Conservation (phyloP, 352 stramenopile species). For the Blastocystis sp. region DNA sequence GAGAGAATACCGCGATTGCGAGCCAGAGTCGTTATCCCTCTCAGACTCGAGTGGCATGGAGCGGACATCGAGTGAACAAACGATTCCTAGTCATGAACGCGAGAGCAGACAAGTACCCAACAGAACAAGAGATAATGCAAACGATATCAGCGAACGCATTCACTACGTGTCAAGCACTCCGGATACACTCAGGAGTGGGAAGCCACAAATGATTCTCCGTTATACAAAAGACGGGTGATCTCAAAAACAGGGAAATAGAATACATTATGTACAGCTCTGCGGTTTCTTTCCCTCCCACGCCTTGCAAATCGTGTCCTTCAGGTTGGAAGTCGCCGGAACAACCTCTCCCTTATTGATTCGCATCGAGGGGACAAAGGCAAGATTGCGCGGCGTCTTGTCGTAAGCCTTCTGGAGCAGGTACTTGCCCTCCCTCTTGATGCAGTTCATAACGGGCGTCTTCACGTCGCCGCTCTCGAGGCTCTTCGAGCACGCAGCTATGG, state of each 20-base stretch:
- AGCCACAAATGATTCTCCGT: too few relatives aligned
- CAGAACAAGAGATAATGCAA: not conserved
- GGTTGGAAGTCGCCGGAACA: slow-evolving; percentile 10
- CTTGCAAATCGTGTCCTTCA: slow-evolving; percentile 67
- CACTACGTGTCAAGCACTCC: not conserved
- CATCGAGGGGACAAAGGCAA: slow-evolving; percentile 61
- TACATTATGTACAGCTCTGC: slow-evolving; percentile 28
- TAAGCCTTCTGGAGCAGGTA: slow-evolving; percentile 53
- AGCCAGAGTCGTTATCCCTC: too few relatives aligned
- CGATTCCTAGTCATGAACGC: too few relatives aligned
- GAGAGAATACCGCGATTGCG: too few relatives aligned
- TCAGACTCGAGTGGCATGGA: too few relatives aligned
- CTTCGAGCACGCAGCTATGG: slow-evolving; percentile 10
- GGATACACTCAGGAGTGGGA: too few relatives aligned
- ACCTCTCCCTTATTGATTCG: slow-evolving; percentile 58
- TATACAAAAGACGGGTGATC: too few relatives aligned
- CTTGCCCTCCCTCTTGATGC: slow-evolving; percentile 56
- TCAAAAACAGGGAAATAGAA: not conserved
- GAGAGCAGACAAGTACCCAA: too few relatives aligned
- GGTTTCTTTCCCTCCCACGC: slow-evolving; percentile 42
- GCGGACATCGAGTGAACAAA: too few relatives aligned
- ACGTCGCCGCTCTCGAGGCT: slow-evolving; percentile 8
- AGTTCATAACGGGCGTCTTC: slow-evolving; percentile 13
- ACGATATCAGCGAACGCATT: not conserved
- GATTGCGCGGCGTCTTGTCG: slow-evolving; percentile 34